Evolutionary conservation across 768 basidiomycete genomes (phyloP).

Genomic region (Pleurotus giganteus): DNA sequence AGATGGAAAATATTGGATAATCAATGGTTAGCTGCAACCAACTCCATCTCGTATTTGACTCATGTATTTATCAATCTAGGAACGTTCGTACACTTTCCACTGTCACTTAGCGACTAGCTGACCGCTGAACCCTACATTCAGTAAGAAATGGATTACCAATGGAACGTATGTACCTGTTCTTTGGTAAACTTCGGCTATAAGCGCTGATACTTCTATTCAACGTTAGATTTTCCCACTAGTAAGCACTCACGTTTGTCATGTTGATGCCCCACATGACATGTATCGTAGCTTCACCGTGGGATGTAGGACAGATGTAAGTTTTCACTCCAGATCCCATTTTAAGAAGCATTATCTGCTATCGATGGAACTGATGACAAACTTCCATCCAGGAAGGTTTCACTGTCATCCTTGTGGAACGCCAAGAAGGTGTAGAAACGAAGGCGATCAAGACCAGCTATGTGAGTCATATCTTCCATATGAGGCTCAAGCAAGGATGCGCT

Average conservation of each 20-base stretch:
- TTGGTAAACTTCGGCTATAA: slow-evolving; percentile 27
- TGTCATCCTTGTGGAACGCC: slow-evolving; percentile 81
- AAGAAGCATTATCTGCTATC: neutral
- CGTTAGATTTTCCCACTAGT: slow-evolving; percentile 29
- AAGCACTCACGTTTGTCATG: slow-evolving; percentile 17
- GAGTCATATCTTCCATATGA: slow-evolving; percentile 7
- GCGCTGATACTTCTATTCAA: slow-evolving; percentile 9
- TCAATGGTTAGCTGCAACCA: slow-evolving; percentile 53
- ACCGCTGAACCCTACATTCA: neutral
- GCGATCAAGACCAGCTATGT: slow-evolving; percentile 74
- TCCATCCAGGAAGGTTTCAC: slow-evolving; percentile 60
- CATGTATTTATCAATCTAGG: neutral
- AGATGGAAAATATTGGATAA: slow-evolving; percentile 82
- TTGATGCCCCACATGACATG: neutral
- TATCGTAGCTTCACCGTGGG: slow-evolving; percentile 40
- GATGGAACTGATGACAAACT: neutral
- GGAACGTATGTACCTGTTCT: slow-evolving; percentile 45
- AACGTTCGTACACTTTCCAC: slow-evolving; percentile 12
- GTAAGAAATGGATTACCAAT: slow-evolving; percentile 78
- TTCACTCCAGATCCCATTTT: neutral
- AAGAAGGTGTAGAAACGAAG: slow-evolving; percentile 80
- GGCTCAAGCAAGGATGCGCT: neutral
- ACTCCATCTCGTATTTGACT: neutral
- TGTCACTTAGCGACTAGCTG: neutral
- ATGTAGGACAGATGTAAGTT: slow-evolving; percentile 15